A percentile compares a stretch with the other conserved stretches of the same genome.
These are phyloP conservation scores for Leishmania tarentolae DNA, from an alignment of 208 protist species.

Conservation along the genomic window DNA sequence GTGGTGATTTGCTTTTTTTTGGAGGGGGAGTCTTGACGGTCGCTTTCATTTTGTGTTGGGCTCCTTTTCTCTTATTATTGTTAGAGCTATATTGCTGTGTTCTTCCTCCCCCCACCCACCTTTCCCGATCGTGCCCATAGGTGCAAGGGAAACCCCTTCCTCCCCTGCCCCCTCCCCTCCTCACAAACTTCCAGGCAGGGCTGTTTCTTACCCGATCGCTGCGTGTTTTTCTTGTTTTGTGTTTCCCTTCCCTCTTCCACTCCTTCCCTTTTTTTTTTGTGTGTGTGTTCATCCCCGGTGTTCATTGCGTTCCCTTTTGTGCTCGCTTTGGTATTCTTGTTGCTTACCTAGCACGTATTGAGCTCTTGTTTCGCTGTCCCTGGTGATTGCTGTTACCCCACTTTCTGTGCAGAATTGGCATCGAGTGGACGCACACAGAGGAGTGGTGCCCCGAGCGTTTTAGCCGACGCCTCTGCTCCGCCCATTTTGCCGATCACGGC, in stretches of 20 bases:
- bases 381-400: not conserved
- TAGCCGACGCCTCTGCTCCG: not conserved
- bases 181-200: not conserved
- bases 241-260: not conserved
- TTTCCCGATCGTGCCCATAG: not conserved
- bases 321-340: not conserved
- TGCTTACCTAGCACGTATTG: not conserved
- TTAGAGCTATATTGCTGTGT: not conserved
- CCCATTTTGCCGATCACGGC: not conserved
- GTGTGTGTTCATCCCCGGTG: slow-evolving; percentile 1
- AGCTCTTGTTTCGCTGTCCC: not conserved
- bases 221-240: not conserved
- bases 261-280: not conserved
- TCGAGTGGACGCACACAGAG: not conserved
- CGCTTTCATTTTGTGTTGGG: not conserved
- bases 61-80: not conserved
- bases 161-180: not conserved
- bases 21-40: not conserved
- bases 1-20: not conserved
- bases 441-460: not conserved
- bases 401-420: not conserved
- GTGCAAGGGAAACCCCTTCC: not conserved
- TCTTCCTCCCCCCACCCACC: too few relatives aligned
- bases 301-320: not conserved
- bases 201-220: not conserved